phyloP scores from a whole-genome alignment of 2,329 filamentous ascomycete species.

The Pseudogymnoascus sp. region DNA sequence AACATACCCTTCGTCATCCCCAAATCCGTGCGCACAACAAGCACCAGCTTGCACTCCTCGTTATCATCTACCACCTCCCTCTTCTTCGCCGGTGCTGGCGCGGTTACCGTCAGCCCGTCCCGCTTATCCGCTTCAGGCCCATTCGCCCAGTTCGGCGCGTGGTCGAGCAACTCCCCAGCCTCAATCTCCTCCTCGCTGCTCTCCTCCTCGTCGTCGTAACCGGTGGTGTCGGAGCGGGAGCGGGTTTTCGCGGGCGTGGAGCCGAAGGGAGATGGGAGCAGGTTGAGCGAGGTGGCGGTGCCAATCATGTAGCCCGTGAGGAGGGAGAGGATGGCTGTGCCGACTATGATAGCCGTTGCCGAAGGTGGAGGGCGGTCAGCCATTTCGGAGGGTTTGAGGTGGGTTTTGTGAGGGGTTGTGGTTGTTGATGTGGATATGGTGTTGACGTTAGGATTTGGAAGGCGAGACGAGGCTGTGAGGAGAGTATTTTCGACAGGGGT shows the following conservation, averaged over 20 bases:
- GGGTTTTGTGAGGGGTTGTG: background rate
- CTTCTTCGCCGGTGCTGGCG: constrained; percentile 14
- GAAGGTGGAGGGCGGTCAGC: background rate
- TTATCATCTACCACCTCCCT: constrained; percentile 24
- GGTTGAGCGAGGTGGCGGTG: constrained; percentile 59
- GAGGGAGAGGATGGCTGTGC: constrained; percentile 65
- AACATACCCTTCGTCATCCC: constrained; percentile 90
- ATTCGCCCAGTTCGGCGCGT: constrained; percentile 60
- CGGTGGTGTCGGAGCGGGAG: constrained; percentile 38
- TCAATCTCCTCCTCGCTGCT: constrained; percentile 62
- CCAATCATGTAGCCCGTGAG: constrained; percentile 75
- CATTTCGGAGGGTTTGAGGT: background rate
- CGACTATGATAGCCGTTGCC: constrained; percentile 50
- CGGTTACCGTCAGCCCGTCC: constrained; percentile 39
- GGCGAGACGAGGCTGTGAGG: background rate
- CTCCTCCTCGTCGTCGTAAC: constrained; percentile 52
- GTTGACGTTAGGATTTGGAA: background rate
- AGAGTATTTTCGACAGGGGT: background rate
- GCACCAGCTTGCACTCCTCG: constrained; percentile 89
- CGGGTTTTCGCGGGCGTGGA: constrained; percentile 28
- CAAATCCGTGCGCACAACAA: constrained; percentile 87
- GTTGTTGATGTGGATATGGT: background rate
- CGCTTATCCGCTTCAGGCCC: constrained; percentile 48
- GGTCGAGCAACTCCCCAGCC: constrained; percentile 49
- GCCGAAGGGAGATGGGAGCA: constrained; percentile 51